Base-by-base conservation (phyloP, 257 asterid species). In the Paulownia fortunei region DNA sequence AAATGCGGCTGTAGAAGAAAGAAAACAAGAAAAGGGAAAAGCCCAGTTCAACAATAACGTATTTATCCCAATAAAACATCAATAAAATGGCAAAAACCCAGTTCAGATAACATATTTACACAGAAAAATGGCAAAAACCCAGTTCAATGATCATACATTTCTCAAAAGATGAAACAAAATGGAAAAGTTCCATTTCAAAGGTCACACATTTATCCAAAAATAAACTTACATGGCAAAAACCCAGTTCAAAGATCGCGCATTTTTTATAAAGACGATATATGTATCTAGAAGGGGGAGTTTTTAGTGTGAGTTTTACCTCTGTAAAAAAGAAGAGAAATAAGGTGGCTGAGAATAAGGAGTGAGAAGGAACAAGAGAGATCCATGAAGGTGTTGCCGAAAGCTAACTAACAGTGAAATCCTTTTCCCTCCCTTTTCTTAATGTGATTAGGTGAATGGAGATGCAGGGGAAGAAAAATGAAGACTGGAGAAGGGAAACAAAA, bases 1-100 rank as follows among this genome's bases (percentile, higher is more conserved):
- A 34, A 58, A 74, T 10, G 85, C 92, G 47, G 76, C 94, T 90
- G 87, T 46, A 21, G 0, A 12, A 8, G 36, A 83, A 7, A 37
- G 64, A 74, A 76, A n/a, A 46, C 9, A 27, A 34, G 37, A 27
- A 61, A 30, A 12, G 9, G 23, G 11, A 10, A 34, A 34, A n/a
- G n/a, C n/a, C n/a, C n/a, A n/a, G 36, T 12, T 3, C 0, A 59
- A 26, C 10, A 59, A 4, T 58, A 0, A 23, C 64, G 16, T 21
- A 58, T 24, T 59, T 19, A 11, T 59, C 18, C 30, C 37, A 24
- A 7, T 2, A 21, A 56, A 56, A 11, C 4, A 23, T 21, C 34
- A 74, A 60, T n/a, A 74, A 12, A 77, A 7, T 19, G 4, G 36
- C 63, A 5, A 27, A 34, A 16, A 7, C 26, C 7, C 42, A 61